Conservation (phyloP, 371 early-diverging fungal species). For the Syncephalastrum monosporum region DNA sequence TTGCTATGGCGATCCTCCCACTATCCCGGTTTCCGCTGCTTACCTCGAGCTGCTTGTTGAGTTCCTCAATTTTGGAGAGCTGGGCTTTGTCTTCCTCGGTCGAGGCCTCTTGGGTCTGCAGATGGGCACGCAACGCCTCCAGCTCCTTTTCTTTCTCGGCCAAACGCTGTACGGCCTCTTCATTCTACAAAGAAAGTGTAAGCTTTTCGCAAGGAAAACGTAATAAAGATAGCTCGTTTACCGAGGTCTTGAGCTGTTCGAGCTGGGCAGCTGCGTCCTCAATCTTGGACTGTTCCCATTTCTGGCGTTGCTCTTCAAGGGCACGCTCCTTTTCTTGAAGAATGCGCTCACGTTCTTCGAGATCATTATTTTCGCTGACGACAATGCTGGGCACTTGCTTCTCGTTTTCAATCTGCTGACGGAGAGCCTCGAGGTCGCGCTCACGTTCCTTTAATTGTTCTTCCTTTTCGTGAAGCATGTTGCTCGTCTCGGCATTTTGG, state of each 20-base stretch:
- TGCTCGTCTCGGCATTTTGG: constrained; percentile 18
- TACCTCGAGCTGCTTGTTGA: constrained; percentile 39
- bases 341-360: constrained; percentile 22
- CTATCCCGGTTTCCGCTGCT: background rate
- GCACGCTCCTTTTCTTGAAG: constrained; percentile 26
- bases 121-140: constrained; percentile 21
- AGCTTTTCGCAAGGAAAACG: too few relatives aligned
- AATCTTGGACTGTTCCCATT: constrained; percentile 21
- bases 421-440: constrained; percentile 32
- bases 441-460: constrained; percentile 27
- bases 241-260: constrained; percentile 33
- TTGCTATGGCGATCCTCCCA: background rate
- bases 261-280: constrained; percentile 31
- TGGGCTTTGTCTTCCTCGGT: constrained; percentile 25
- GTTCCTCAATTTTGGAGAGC: constrained; percentile 26
- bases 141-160: constrained; percentile 43
- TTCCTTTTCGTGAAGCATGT: constrained; percentile 24
- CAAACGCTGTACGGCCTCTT: constrained; percentile 35
- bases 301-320: constrained; percentile 13
- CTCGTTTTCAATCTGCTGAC: constrained; percentile 32
- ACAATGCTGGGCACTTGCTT: constrained; percentile 25
- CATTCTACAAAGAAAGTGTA: constrained; percentile 24
- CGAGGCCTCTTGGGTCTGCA: constrained; percentile 14
- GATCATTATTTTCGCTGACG: constrained; percentile 12
- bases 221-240: constrained; percentile 10